Evolutionary conservation across 768 basidiomycete genomes (phyloP).

Genomic region (Naganishia friedmannii): DNA sequence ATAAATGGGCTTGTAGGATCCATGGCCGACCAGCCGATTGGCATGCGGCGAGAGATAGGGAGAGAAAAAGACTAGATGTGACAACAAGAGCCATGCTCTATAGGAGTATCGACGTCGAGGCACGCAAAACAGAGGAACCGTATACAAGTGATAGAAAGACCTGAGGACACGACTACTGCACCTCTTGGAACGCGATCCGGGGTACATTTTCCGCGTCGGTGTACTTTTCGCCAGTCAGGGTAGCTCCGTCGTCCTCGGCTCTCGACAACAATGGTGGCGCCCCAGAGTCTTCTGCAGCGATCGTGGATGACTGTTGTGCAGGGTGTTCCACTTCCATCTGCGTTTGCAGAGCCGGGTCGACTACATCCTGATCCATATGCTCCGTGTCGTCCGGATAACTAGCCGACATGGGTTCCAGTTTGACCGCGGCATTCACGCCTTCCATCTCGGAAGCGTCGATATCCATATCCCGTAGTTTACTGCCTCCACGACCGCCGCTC

Average conservation of each 20-base stretch:
- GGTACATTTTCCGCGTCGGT: not conserved
- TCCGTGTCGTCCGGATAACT: not conserved
- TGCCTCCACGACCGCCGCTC: slow-evolving; percentile 11
- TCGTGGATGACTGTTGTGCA: not conserved
- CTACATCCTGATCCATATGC: not conserved
- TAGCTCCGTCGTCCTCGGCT: not conserved
- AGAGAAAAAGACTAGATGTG: slow-evolving; percentile 8
- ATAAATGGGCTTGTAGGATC: not conserved
- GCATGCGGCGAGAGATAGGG: not conserved
- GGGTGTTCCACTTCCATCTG: not conserved
- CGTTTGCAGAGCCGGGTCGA: not conserved
- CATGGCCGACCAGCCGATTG: not conserved
- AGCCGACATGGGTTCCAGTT: not conserved
- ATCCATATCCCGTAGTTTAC: slow-evolving; percentile 20
- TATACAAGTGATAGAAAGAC: slow-evolving; percentile 7
- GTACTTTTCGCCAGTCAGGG: not conserved
- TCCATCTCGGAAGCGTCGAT: slow-evolving; percentile 8
- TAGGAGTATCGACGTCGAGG: not conserved
- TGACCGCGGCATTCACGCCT: not conserved
- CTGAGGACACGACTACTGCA: not conserved
- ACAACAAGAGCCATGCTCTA: slow-evolving; percentile 3
- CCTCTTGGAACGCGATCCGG: slow-evolving; percentile 11
- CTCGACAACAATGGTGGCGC: not conserved
- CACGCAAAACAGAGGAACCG: not conserved
- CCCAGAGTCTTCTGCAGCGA: not conserved